Base-by-base conservation (phyloP, 768 basidiomycete species). In the Mycena amicta region DNA sequence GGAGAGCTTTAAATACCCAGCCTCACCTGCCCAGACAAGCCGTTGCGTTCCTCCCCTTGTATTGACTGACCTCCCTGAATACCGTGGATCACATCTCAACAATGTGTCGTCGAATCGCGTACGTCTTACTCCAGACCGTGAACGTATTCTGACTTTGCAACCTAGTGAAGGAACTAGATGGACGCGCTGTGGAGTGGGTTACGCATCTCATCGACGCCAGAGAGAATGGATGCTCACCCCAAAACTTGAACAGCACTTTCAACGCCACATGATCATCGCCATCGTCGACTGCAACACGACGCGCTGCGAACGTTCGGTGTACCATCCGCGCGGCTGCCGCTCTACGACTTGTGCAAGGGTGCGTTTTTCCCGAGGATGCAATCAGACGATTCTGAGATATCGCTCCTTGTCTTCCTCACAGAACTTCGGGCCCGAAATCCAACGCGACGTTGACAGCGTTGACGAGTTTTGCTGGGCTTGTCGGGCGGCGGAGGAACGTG, bases 21-120 rank as follows among this genome's bases (percentile, higher is more conserved):
- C n/a, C n/a, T n/a, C n/a, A n/a, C n/a, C n/a, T n/a, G n/a, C n/a
- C n/a, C n/a, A n/a, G n/a, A n/a, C n/a, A n/a, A n/a, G n/a, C n/a
- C n/a, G n/a, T n/a, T n/a, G n/a, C n/a, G n/a, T n/a, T n/a, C n/a
- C n/a, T n/a, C n/a, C n/a, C n/a, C n/a, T n/a, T n/a, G n/a, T n/a
- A n/a, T n/a, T n/a, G n/a, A n/a, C n/a, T n/a, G n/a, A n/a, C n/a
- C n/a, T n/a, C n/a, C n/a, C n/a, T n/a, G n/a, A n/a, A n/a, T n/a
- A n/a, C n/a, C n/a, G n/a, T n/a, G n/a, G n/a, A n/a, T n/a, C n/a
- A n/a, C n/a, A n/a, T n/a, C n/a, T n/a, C 33, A 37, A 37, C 18
- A 8, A 82, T 82, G 80, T 82, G 80, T 65, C 74, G 65, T 66
- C 75, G 78, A 70, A 71, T 82, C 66, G 80, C 81, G 80, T 82